Conservation (phyloP, 2,329 filamentous ascomycete species). For the Fusarium dimerum region DNA sequence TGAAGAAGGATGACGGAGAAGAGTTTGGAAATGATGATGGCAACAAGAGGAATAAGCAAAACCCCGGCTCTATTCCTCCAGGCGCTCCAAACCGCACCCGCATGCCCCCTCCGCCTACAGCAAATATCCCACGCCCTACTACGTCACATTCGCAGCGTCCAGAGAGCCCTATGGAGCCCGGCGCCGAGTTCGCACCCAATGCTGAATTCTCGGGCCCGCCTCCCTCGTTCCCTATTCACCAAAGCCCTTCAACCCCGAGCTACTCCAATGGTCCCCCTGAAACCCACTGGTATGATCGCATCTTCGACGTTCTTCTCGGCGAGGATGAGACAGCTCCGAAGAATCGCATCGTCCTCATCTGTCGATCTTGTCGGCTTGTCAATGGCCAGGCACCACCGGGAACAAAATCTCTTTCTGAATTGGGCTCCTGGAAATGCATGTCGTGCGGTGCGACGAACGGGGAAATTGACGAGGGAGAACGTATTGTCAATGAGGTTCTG, state of each 20-base stretch:
- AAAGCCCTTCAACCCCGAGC: conserved; percentile 11
- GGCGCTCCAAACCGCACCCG: conserved; percentile 43
- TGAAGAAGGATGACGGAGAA: conserved; percentile 25
- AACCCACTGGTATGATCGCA: conserved; percentile 88
- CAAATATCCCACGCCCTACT: conserved; percentile 56
- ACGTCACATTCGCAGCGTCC: conserved; percentile 25
- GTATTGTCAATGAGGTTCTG: conserved; percentile 69
- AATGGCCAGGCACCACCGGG: conserved; percentile 96
- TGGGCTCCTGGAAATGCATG: conserved; percentile 87
- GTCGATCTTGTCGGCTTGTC: conserved; percentile 77
- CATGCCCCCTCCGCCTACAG: conserved; percentile 61
- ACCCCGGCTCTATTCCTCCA: conserved; percentile 2
- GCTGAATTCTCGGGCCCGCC: conserved; percentile 41
- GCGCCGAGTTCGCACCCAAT: conserved; percentile 74
- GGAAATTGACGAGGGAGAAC: conserved; percentile 72
- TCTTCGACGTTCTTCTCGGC: conserved; percentile 87
- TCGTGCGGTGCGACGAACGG: conserved; percentile 84
- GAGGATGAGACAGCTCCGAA: conserved; percentile 93
- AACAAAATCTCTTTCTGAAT: conserved; percentile 70
- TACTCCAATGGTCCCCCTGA: conserved; percentile 34
- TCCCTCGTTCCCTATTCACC: conserved; percentile 41
- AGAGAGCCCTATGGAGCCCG: conserved; percentile 38
- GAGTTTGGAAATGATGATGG: conserved; percentile 9
- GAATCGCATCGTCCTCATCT: conserved; percentile 88
- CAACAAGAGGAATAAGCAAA: conserved; percentile 18